Conservation (phyloP, 202 grass and related monocot species). For the Brachypodium distachyon region DNA sequence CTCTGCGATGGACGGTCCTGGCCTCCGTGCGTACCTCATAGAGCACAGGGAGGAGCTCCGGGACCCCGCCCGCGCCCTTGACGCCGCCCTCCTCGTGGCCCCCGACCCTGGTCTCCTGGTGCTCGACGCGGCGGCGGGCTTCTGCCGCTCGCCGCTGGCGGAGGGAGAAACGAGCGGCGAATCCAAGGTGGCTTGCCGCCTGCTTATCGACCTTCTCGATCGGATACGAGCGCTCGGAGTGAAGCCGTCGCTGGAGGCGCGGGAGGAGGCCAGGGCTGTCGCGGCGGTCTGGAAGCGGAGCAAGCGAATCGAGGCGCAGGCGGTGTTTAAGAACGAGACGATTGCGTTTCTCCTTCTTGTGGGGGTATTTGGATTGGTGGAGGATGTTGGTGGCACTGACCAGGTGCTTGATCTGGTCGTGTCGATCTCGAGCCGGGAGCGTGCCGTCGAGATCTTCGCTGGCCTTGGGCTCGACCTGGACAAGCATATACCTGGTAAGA, state of each 20-base stretch:
- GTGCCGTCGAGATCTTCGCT: constrained; percentile 25
- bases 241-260: constrained; percentile 30
- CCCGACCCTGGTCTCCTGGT: constrained; percentile 34
- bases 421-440: constrained; percentile 17
- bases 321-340: constrained; percentile 25
- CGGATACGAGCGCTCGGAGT: constrained; percentile 25
- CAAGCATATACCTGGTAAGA: constrained; percentile 21
- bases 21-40: constrained; percentile 17
- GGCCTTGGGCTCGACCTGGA: constrained; percentile 31
- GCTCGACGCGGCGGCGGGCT: constrained; percentile 30
- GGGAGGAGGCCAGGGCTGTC: constrained; percentile 26
- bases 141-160: constrained; percentile 17
- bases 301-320: constrained; percentile 20
- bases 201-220: constrained; percentile 23
- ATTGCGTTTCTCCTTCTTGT: constrained; percentile 38
- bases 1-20: constrained; percentile 28
- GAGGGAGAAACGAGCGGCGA: not conserved
- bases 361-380: constrained; percentile 34
- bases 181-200: constrained; percentile 27
- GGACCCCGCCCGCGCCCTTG: constrained; percentile 5
- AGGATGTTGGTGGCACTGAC: constrained; percentile 24
- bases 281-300: constrained; percentile 29
- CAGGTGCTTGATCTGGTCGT: constrained; percentile 30
- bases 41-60: constrained; percentile 25
- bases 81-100: constrained; percentile 32